Base-by-base conservation (phyloP, 305 asterid species). In the Plantago lanceolata region DNA sequence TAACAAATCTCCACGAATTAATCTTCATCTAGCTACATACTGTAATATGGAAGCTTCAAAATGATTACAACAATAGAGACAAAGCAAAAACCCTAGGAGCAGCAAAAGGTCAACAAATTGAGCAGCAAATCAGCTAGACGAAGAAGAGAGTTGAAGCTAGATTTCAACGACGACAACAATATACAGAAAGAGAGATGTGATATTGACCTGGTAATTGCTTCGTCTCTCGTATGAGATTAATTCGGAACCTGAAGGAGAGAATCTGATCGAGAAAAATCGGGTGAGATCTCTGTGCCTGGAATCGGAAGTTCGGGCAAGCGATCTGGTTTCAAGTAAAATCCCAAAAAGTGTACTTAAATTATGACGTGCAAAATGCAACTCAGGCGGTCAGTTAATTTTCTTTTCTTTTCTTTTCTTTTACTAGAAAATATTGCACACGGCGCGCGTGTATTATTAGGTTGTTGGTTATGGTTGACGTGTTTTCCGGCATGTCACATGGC, bases 241-340 rank as follows among this genome's bases (percentile, higher is more conserved):
- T 57, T n/a, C 3, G 16, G 26, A 67, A 29, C 49, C 26, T 19
- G 40, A 37, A 61, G 48, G 44, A 69, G 15, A 50, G 69, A 70
- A 71, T 59, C 77, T 79, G 82, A 68, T 71, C 73, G 68, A 59
- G 58, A 47, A 64, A 66, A 55, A 48, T 57, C 29, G 47, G 67
- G 67, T 69, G 76, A 68, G 81, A 73, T 79, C 75, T 73, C 81
- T 43, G 65, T 56, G 59, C 62, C 58, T 58, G 26, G 66, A 63
- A 69, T 64, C 75, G 70, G 70, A 70, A 61, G 69, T 17, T 65
- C 19, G 67, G 49, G 65, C 66, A 63, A 65, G 73, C 74, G 79
- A 75, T 69, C 68, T 49, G 73, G 9, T 53, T 21, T 54, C 55
- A 16, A 60, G 54, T 64, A 61, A 61, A 63, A 63, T 53, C 31